phyloP scores from a whole-genome alignment of 2,329 filamentous ascomycete species.

The Pseudogymnoascus sp. region DNA sequence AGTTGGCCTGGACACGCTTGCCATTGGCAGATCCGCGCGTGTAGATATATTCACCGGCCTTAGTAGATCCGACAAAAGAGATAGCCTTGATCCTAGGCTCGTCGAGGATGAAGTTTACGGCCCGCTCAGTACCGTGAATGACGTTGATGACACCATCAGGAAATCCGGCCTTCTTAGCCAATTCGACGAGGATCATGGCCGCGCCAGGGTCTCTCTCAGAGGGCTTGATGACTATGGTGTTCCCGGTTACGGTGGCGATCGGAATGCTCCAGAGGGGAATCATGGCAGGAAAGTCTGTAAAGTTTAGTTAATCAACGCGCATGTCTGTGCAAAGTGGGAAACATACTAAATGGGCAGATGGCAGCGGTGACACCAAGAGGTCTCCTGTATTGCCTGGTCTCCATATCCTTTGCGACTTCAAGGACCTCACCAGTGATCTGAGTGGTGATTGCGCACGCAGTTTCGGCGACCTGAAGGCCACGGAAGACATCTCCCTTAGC shows the following conservation, averaged over 20 bases:
- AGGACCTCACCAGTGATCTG: slow-evolving; percentile 76
- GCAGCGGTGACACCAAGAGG: slow-evolving; percentile 73
- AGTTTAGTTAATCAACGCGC: too few species aligned
- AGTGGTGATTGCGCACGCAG: slow-evolving; percentile 70
- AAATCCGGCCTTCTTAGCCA: slow-evolving; percentile 72
- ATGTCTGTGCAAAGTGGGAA: too few species aligned
- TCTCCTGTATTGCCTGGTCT: slow-evolving; percentile 75
- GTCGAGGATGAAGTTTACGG: slow-evolving; percentile 80
- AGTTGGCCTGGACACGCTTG: slow-evolving; percentile 81
- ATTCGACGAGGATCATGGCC: slow-evolving; percentile 76
- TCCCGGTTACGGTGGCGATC: slow-evolving; percentile 74
- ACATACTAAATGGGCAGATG: slow-evolving; percentile 77
- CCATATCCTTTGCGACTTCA: slow-evolving; percentile 84
- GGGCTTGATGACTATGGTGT: slow-evolving; percentile 76
- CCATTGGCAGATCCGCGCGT: slow-evolving; percentile 70
- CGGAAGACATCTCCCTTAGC: slow-evolving; percentile 69
- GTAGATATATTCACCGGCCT: slow-evolving; percentile 84
- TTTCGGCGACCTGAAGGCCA: slow-evolving; percentile 77
- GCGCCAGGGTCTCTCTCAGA: slow-evolving; percentile 79
- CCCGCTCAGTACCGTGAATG: slow-evolving; percentile 69
- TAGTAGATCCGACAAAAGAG: slow-evolving; percentile 79
- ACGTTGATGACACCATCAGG: slow-evolving; percentile 75
- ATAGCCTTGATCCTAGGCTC: slow-evolving; percentile 79
- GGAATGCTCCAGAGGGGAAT: slow-evolving; percentile 84
- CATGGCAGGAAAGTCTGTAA: slow-evolving; percentile 70